Evolutionary conservation across 1,139 yeast species (phyloP).

Genomic region (Magnusiomyces sp.): DNA sequence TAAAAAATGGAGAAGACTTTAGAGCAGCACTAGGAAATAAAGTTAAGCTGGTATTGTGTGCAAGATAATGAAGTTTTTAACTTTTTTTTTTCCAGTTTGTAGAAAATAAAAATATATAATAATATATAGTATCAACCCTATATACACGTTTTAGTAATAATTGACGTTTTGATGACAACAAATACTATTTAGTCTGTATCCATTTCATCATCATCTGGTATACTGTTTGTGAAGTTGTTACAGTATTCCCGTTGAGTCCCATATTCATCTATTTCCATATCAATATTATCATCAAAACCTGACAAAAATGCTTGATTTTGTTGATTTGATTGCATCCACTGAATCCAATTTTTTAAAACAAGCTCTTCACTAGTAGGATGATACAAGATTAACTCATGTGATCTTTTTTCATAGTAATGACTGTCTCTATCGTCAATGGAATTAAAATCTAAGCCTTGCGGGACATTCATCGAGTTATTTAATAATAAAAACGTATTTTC

Average conservation of each 20-base stretch:
- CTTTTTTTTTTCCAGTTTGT: neutral
- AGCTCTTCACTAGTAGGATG: no score
- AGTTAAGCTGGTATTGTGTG: conserved; percentile 32
- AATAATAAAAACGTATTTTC: no score
- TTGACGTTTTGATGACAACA: neutral
- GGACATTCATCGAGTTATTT: no score
- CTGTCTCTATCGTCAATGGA: no score
- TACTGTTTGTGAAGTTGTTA: neutral
- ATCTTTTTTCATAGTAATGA: no score
- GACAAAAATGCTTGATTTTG: no score
- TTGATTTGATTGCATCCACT: no score
- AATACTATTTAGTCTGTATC: conserved; percentile 6
- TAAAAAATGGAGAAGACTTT: conserved; percentile 27
- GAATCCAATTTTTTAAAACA: no score
- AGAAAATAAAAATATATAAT: neutral
- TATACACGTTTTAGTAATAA: neutral
- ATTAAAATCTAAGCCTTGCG: no score
- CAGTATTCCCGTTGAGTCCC: neutral
- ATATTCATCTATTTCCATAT: conserved; percentile 5
- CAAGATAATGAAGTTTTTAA: conserved; percentile 18
- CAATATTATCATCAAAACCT: neutral
- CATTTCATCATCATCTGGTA: conserved; percentile 7
- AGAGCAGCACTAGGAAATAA: conserved; percentile 26
- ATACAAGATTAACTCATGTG: no score
- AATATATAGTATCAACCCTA: neutral